These are phyloP conservation scores for Heracleum sosnowskyi DNA, from an alignment of 129 eudicot species.

Conservation along the genomic window DNA sequence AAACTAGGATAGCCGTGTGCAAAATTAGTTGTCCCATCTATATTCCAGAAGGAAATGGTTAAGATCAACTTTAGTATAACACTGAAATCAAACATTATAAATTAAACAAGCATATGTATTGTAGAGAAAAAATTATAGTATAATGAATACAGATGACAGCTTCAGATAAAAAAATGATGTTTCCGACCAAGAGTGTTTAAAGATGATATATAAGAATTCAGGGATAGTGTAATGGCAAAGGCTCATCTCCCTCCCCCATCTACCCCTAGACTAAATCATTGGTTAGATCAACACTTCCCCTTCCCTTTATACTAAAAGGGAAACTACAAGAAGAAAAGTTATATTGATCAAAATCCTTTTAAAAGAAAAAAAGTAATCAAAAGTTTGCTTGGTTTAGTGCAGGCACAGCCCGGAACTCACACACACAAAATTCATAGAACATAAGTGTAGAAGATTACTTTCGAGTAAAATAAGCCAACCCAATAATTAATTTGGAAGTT, in stretches of 20 bases:
- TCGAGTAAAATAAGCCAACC: not conserved
- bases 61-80: not conserved
- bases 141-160: not conserved
- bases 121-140: not conserved
- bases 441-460: not conserved
- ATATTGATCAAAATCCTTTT: not conserved
- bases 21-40: conserved; percentile 96
- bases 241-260: not conserved
- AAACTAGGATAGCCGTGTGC: conserved; percentile 99
- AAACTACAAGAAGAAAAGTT: not conserved
- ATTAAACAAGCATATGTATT: not conserved
- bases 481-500: not conserved
- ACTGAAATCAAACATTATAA: not conserved
- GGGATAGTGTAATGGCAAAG: not conserved
- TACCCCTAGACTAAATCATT: not conserved
- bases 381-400: not conserved
- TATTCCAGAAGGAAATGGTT: conserved; percentile 4
- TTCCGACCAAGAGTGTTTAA: not conserved
- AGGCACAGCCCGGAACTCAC: not conserved
- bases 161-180: not conserved
- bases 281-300: not conserved
- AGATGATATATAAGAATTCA: not conserved
- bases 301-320: not conserved
- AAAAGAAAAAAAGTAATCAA: not conserved
- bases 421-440: not conserved